Conservation (phyloP, 139 green algal genomes). For the Trebouxia sp. region DNA sequence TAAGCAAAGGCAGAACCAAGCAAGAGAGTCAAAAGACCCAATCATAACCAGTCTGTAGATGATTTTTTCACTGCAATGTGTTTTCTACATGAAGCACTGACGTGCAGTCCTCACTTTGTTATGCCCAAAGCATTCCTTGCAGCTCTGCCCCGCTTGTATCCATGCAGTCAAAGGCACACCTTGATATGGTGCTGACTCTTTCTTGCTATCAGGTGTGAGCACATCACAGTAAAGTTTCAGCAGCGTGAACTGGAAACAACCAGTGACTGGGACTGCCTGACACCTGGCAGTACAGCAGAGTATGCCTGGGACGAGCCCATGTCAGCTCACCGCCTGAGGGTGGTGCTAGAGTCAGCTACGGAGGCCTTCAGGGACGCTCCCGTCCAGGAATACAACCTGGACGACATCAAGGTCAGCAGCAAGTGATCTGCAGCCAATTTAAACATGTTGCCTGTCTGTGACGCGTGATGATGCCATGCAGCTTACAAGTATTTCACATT, state of each 20-base stretch:
- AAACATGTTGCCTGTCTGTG: background rate
- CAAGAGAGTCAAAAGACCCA: too few relatives aligned
- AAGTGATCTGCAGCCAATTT: too few relatives aligned
- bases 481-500: background rate
- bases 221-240: slow-evolving; percentile 41
- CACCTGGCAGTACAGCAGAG: slow-evolving; percentile 27
- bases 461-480: background rate
- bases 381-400: slow-evolving; percentile 49
- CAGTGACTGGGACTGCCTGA: slow-evolving; percentile 35
- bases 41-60: too few relatives aligned
- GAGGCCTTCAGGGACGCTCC: slow-evolving; percentile 2
- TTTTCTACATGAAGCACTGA: too few relatives aligned
- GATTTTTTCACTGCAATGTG: too few relatives aligned
- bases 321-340: slow-evolving; percentile 28
- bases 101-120: too few relatives aligned
- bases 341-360: slow-evolving; percentile 24
- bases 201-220: slow-evolving; percentile 32
- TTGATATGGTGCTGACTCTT: background rate
- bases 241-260: slow-evolving; percentile 35
- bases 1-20: too few relatives aligned
- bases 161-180: background rate
- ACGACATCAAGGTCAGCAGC: slow-evolving; percentile 47
- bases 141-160: too few relatives aligned
- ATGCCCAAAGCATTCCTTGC: too few relatives aligned
- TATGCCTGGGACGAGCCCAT: slow-evolving; percentile 55